Conservation (phyloP, 2,329 filamentous ascomycete genomes). For the Diaporthe citri region DNA sequence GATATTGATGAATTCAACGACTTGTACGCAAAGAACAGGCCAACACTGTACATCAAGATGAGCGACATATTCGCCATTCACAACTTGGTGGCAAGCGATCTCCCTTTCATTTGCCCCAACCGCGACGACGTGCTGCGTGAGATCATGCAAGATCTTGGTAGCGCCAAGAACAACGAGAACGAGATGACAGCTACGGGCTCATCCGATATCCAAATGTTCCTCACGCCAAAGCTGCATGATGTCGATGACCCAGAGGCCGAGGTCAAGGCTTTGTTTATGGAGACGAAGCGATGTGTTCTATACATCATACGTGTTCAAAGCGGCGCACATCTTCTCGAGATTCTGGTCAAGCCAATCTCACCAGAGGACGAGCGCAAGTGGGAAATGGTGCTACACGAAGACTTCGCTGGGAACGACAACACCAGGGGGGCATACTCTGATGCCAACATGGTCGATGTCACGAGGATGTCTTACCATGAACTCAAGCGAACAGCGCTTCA, state of each 20-base stretch:
- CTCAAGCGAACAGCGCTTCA: slow-evolving; percentile 94
- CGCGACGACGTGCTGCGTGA: slow-evolving; percentile 92
- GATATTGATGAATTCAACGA: slow-evolving; percentile 99
- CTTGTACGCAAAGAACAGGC: slow-evolving; percentile 94
- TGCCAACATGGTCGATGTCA: slow-evolving; percentile 88
- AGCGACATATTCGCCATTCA: slow-evolving; percentile 97
- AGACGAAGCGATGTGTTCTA: slow-evolving; percentile 95
- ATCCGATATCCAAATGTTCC: slow-evolving; percentile 89
- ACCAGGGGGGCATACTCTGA: slow-evolving; percentile 91
- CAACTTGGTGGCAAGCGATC: slow-evolving; percentile 84
- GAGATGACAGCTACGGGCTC: slow-evolving; percentile 90
- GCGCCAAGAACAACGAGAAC: slow-evolving; percentile 94
- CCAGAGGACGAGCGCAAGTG: slow-evolving; percentile 92
- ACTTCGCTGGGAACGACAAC: slow-evolving; percentile 77
- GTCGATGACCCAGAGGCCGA: slow-evolving; percentile 93
- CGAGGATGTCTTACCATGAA: slow-evolving; percentile 88
- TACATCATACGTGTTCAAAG: slow-evolving; percentile 98
- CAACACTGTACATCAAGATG: slow-evolving; percentile 99
- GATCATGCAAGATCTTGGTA: slow-evolving; percentile 92
- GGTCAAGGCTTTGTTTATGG: slow-evolving; percentile 94
- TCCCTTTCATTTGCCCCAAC: slow-evolving; percentile 80
- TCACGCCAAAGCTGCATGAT: slow-evolving; percentile 91
- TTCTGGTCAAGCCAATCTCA: slow-evolving; percentile 89
- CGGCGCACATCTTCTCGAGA: slow-evolving; percentile 91
- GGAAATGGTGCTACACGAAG: slow-evolving; percentile 83